A percentile compares a stretch with the other conserved stretches of the same genome.
Evolutionary conservation across 2,329 filamentous ascomycete species (phyloP).

Genomic region (Verticillium klebahnii): DNA sequence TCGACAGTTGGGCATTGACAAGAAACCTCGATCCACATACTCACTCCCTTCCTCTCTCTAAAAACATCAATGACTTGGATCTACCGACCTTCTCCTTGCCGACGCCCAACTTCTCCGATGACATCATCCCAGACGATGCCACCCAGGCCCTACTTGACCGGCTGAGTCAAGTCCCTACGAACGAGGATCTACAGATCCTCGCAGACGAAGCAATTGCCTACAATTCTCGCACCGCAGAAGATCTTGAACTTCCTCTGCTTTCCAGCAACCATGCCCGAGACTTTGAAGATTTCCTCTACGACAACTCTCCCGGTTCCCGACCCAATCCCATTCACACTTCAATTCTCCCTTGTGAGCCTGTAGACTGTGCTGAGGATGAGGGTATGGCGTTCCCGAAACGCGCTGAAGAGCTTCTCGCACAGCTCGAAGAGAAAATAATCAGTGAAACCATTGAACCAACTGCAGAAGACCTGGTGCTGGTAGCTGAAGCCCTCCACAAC

Average conservation of each 20-base stretch:
- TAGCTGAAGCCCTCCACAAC: slow-evolving; percentile 1
- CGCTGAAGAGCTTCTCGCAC: slow-evolving; percentile 5
- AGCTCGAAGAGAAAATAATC: slow-evolving; percentile 4
- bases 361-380: slow-evolving; percentile 10
- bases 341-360: slow-evolving; percentile 5
- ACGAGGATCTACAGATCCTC: not conserved
- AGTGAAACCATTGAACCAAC: slow-evolving; percentile 4
- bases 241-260: slow-evolving; percentile 7
- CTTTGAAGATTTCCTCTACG: not conserved
- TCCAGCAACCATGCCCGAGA: slow-evolving; percentile 6
- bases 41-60: not conserved
- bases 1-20: not conserved
- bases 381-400: slow-evolving; percentile 6
- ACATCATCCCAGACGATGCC: not conserved
- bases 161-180: not conserved
- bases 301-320: not conserved
- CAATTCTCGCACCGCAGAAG: not conserved
- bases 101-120: not conserved
- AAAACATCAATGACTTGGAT: not conserved
- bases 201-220: not conserved
- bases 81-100: not conserved
- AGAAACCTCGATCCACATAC: not conserved
- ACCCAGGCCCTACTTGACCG: not conserved
- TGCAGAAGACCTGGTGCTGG: slow-evolving; percentile 3
- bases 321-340: slow-evolving; percentile 5